Evolutionary conservation across 768 basidiomycete genomes (phyloP), one percentile per base, ranked within the genome.

Genomic region (Leccinum incarnatum): DNA sequence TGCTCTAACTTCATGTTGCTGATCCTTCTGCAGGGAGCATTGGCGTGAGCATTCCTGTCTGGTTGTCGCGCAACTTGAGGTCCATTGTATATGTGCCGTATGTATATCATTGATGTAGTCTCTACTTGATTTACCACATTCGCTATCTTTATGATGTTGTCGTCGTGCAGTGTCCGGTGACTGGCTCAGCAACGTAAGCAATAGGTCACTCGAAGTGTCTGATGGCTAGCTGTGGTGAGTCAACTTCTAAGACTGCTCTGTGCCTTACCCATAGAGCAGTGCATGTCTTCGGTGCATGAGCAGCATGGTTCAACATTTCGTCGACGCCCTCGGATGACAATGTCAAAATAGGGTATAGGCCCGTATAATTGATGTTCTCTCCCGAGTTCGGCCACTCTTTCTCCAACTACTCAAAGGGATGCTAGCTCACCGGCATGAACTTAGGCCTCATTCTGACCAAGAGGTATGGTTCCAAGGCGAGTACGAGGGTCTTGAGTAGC

Each of bases 401-500:
- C 1, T 34, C 11, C 11, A 34, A 34, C 5, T 12, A 34, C 32
- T n/a, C 8, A 17, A 42, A 42, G 15, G 42, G 42, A 45, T 8
- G 19, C 30, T 32, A 32, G 30, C 30, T 32, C 32, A 34, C 32
- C 32, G 12, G 32, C 30, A 32, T 32, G 30, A 11, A 11, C 12
- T 10, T 4, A 32, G 30, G 30, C 30, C 30, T 32, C 30, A 4
- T 32, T 32, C 30, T 32, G 30, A 10, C 30, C 30, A 32, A 32
- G 32, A 32, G 32, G 29, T 77, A 81, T 0, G 81, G 81, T 53
- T 83, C 83, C 42, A 82, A 65, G 15, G 77, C 78, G 17, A 83
- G 61, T 5, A 73, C 75, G 12, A 85, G 74, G 0, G 76, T 76
- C 67, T 85, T 85, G 62, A 83, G 48, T 7, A 86, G 65, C 54